Base-by-base conservation (phyloP, 129 eudicot genomes). In the Silybum marianum region DNA sequence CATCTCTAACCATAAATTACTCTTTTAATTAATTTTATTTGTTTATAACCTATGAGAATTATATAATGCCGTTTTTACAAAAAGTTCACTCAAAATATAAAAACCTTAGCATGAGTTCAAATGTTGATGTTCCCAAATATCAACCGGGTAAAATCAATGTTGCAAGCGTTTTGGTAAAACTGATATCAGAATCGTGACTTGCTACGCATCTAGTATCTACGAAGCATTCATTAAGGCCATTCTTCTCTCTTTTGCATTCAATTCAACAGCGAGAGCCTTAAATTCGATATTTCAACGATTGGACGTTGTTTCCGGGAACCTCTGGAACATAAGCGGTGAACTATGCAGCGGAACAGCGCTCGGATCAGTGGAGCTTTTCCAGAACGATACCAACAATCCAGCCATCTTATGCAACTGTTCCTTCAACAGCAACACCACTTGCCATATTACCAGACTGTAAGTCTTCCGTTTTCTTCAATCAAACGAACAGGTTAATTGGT, bases 261-360 rank as follows among this genome's bases (percentile, higher is more conserved):
- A 38, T 54, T 8, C 66, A 66, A 75, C 85, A 89, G 92, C 70
- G 14, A 83, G 82, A 79, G 90, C 90, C 18, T 65, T 89, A 46
- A 89, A 84, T 68, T 67, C 88, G 4, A 74, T 89, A 73, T 84
- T 89, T 60, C 80, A 79, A 79, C 72, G 70, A 84, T 89, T 89
- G 92, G 80, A 80, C 18, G 80, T 69, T 44, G 82, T 79, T 39
- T 85, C 87, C 5, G 30, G 71, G 30, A 75, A 78, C 32, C 58
- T 42, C 40, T 87, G 89, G 88, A 87, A 87, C 77, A 80, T 87
- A 80, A 89, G 90, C 32, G 92, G 92, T 48, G 90, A 89, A 46
- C 90, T 88, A 7, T 89, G 92, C 82, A 84, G 79, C 48, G 92
- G 92, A 46, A 72, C 75, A 39, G 92, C 90, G 42, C 83, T 89